A percentile compares a stretch with the other conserved stretches of the same genome.
phyloP scores from a whole-genome alignment of 768 basidiomycete genomes.

The Tricholoma bakamatsutake region DNA sequence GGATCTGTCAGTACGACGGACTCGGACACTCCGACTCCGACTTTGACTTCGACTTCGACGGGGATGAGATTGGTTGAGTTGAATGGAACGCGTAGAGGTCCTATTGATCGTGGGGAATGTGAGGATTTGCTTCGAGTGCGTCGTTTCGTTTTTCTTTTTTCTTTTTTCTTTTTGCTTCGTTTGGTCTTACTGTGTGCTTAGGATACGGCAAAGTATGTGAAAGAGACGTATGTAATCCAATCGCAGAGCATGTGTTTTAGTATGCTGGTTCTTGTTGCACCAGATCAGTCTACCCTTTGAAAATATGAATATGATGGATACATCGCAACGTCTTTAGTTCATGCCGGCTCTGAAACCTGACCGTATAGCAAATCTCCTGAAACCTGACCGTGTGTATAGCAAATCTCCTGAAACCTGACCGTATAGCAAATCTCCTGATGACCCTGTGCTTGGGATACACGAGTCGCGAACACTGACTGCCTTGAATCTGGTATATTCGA shows the following conservation, averaged over 20 bases:
- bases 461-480: too few species aligned
- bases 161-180: neutral
- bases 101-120: constrained; percentile 72
- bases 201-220: neutral
- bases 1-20: neutral
- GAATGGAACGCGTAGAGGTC: constrained; percentile 73
- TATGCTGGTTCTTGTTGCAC: neutral
- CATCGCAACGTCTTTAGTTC: too few species aligned
- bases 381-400: too few species aligned
- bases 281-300: neutral
- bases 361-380: too few species aligned
- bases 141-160: neutral
- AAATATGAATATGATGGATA: neutral
- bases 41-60: neutral
- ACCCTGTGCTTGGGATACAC: too few species aligned
- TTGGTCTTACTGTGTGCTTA: neutral
- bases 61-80: constrained; percentile 57
- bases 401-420: too few species aligned
- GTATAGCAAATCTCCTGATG: too few species aligned
- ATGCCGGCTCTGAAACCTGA: too few species aligned
- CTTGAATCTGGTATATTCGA: too few species aligned
- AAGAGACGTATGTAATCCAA: neutral
- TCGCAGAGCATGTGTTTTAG: neutral
- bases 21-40: neutral
- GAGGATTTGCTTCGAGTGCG: constrained; percentile 40